Evolutionary conservation across 305 asterid species (phyloP), one percentile per base, ranked within the genome.

Genomic region (Plantago coronopus): DNA sequence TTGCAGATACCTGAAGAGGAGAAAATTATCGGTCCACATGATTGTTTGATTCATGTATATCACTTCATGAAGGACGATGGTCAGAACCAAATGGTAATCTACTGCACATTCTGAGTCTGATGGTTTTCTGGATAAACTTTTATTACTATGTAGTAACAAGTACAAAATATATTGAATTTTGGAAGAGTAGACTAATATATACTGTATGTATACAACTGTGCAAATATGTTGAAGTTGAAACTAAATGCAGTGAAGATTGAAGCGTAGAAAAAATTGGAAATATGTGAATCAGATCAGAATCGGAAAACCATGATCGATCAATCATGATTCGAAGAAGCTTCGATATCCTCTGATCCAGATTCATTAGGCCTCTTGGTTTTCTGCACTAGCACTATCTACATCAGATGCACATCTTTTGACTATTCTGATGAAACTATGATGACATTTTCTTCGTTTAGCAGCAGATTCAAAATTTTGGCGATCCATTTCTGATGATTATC

Each of bases 401-500:
- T 34, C 8, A 34, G 40, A 34, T 34, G 40, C 40, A 6, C 12
- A 34, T 8, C 7, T 31, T 31, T 31, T 9, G 7, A 7, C 11
- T 49, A 18, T 51, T 51, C 40, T 2, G 25, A 51, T 1, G 6
- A 53, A 53, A 53, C 25, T 53, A 25, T 16, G 7, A 53, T 25
- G 17, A 16, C 31, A 23, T 53, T 50, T 69, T 38, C 51, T 45
- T 53, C 51, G 62, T 14, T 29, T 38, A 23, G 60, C 87, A 82
- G 96, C 90, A 83, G 74, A 79, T 88, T 66, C 89, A 84, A 76
- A 88, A 88, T 70, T 88, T 88, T 31, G 96, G 96, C 68, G 96
- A 88, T 57, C 96, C 96, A 55, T 86, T 88, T 72, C 82, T 86
- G 72, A 67, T 88, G 73, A 87, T 86, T 64, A 83, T 83, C 62